Conservation (phyloP, 495 filamentous ascomycete species). For the Astrocystis sublimbata region DNA sequence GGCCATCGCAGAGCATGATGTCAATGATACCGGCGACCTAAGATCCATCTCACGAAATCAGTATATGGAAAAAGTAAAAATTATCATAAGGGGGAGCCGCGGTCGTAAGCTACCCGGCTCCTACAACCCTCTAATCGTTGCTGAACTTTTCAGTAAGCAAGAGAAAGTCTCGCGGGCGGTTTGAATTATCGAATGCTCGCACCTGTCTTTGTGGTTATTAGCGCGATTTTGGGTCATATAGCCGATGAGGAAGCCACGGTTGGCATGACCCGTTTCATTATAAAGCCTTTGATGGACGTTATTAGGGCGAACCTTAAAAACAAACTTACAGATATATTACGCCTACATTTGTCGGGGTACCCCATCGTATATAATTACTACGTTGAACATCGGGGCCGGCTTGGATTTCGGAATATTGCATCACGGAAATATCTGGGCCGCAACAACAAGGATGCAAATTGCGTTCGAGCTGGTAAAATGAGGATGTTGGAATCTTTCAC, state of each 20-base stretch:
- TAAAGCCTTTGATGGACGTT: conserved; percentile 32
- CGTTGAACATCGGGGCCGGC: not conserved
- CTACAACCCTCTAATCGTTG: conserved; percentile 46
- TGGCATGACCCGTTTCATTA: conserved; percentile 30
- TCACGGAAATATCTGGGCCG: conserved; percentile 2
- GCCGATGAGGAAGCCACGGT: conserved; percentile 35
- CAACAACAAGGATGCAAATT: not conserved
- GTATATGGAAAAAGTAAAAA: conserved; percentile 37
- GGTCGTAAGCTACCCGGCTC: conserved; percentile 50
- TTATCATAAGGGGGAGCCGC: conserved; percentile 31
- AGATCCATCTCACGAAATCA: conserved; percentile 22
- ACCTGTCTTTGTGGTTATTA: conserved; percentile 28
- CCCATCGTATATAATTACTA: conserved; percentile 62
- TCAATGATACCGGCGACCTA: not conserved
- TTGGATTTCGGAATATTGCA: not conserved
- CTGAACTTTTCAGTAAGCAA: conserved; percentile 43
- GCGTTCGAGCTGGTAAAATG: not conserved
- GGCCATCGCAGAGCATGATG: conserved; percentile 32
- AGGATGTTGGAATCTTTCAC: not conserved
- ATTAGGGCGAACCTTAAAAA: conserved; percentile 23
- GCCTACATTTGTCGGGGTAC: conserved; percentile 37
- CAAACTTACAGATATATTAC: conserved; percentile 40
- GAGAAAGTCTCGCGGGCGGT: conserved; percentile 30
- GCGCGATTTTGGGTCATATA: conserved; percentile 27
- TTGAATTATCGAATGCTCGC: conserved; percentile 32